These are phyloP conservation scores for Collybiopsis luxurians DNA, from an alignment of 768 basidiomycete genomes.

Conservation along the genomic window DNA sequence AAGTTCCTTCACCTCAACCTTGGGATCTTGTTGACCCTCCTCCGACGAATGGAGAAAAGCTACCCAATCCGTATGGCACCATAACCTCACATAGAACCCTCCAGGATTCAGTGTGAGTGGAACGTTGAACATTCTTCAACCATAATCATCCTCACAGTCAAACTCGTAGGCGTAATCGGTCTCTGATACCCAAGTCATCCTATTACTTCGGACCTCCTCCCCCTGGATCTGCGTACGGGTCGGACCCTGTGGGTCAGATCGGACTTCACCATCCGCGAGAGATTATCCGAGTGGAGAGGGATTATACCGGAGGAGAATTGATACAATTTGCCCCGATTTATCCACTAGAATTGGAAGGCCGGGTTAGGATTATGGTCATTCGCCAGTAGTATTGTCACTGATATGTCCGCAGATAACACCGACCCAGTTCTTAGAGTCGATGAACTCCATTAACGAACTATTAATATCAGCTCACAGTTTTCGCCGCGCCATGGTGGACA, in stretches of 20 bases:
- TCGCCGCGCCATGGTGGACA: constrained; percentile 68
- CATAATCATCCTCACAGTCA: constrained; percentile 9
- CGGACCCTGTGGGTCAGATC: constrained; percentile 77
- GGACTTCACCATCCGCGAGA: constrained; percentile 91
- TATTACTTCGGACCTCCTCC: constrained; percentile 85
- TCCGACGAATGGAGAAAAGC: constrained; percentile 13
- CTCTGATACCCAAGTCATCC: constrained; percentile 70
- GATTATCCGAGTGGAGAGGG: constrained; percentile 87
- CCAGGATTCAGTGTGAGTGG: constrained; percentile 42
- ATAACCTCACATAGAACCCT: constrained; percentile 38
- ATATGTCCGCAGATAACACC: constrained; percentile 69
- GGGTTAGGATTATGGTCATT: constrained; percentile 49
- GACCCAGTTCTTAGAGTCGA: constrained; percentile 84
- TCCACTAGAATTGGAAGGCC: constrained; percentile 89
- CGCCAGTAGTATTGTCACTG: not conserved
- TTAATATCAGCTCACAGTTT: constrained; percentile 86
- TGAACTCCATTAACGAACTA: constrained; percentile 87
- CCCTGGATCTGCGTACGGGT: constrained; percentile 76
- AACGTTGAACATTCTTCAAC: too few relatives aligned
- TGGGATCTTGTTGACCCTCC: constrained; percentile 64
- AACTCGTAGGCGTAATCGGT: constrained; percentile 32
- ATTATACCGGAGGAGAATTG: constrained; percentile 88
- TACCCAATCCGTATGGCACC: constrained; percentile 41
- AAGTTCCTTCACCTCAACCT: constrained; percentile 54
- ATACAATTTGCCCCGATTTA: constrained; percentile 88